Base-by-base conservation (phyloP, 2,329 filamentous ascomycete species). In the Aspergillus nomiae region DNA sequence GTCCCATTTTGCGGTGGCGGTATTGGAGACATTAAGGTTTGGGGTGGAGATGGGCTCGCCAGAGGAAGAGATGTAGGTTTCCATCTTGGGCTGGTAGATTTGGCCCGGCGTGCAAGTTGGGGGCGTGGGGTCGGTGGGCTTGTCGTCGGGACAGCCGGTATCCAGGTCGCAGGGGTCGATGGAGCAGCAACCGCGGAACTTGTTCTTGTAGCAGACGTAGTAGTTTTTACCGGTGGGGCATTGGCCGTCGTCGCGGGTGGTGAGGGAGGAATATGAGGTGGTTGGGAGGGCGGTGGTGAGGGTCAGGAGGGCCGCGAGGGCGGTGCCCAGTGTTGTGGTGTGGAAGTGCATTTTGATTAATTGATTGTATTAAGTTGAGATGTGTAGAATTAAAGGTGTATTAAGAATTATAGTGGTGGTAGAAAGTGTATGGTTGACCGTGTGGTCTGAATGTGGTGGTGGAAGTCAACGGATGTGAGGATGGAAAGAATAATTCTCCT, bases 181-280 rank as follows among this genome's bases (percentile, higher is more conserved):
- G 34, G 56, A 59, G 41, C 61, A 63, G 48, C 61, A 63, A 32
- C 61, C 61, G 19, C 61, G 61, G 51, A 63, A 63, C 8, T 63
- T 24, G 21, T 56, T 60, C 19, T 50, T 10, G 10, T 60, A 12
- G 53, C 61, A 63, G 50, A 24, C 32, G 45, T 63, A 63, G 26
- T 32, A 63, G 57, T 34, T 19, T 19, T 16, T 63, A 24, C 57
- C 50, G 10, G 57, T 8, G 8, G 24, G 12, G 32, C 61, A 63
- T 30, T 63, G 51, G 24, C 51, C 56, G 45, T 63, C 51, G 24
- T 63, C 61, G 11, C 61, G 56, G 24, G 48, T 41, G 48, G 12
- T 41, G 21, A 59, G 46, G 24, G 28, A 30, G 6, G 45, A 48
- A 26, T 26, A 48, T 53, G 26, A n/a, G 30, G 46, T 59, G 43